Evolutionary conservation across 2,329 filamentous ascomycete genomes (phyloP).

Genomic region (Kalaharituber pfeilii): DNA sequence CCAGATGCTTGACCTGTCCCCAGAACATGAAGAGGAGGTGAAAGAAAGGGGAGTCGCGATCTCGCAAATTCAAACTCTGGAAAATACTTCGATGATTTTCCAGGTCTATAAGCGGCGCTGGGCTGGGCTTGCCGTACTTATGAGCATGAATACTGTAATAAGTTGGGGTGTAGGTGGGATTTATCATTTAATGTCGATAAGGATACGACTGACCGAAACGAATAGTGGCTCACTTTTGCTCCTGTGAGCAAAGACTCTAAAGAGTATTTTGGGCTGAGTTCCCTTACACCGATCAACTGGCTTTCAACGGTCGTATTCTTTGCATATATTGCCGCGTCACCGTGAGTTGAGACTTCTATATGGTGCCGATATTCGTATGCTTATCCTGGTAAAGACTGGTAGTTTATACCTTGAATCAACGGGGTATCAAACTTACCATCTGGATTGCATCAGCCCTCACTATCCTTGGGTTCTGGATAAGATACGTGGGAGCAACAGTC

Average conservation of each 20-base stretch:
- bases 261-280: slow-evolving; percentile 19
- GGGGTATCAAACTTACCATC: slow-evolving; percentile 62
- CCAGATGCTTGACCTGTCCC: neutral
- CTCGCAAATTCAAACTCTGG: neutral
- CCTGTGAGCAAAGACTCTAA: slow-evolving; percentile 13
- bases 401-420: slow-evolving; percentile 59
- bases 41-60: neutral
- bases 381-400: slow-evolving; percentile 29
- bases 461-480: slow-evolving; percentile 77
- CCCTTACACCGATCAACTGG: slow-evolving; percentile 74
- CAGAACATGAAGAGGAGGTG: neutral
- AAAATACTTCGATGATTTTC: slow-evolving; percentile 24
- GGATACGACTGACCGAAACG: neutral
- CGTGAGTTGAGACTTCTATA: slow-evolving; percentile 30
- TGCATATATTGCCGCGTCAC: slow-evolving; percentile 56
- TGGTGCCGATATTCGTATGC: neutral
- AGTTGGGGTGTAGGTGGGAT: slow-evolving; percentile 70
- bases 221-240: slow-evolving; percentile 17
- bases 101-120: slow-evolving; percentile 69
- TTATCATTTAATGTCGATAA: neutral
- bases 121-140: slow-evolving; percentile 69
- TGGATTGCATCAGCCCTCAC: slow-evolving; percentile 54
- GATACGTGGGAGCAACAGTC: slow-evolving; percentile 51
- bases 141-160: slow-evolving; percentile 77
- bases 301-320: slow-evolving; percentile 76